These are phyloP conservation scores for Pythium apleroticum DNA, from an alignment of 352 stramenopile genomes.

Conservation along the genomic window DNA sequence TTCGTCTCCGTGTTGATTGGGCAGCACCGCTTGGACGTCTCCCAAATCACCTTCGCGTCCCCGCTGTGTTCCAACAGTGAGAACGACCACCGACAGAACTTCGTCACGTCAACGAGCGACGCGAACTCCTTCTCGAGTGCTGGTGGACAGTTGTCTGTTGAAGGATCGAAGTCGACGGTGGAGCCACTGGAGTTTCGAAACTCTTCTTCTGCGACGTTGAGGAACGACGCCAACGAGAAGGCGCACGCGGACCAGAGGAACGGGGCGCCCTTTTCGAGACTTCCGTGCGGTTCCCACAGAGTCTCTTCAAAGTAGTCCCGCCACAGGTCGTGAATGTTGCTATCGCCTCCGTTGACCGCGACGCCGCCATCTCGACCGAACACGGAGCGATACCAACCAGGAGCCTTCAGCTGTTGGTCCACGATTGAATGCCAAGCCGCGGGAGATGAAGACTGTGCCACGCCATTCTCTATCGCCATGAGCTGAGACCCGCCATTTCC, in stretches of 20 bases:
- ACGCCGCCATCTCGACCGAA: constrained; percentile 64
- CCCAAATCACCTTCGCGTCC: constrained; percentile 88
- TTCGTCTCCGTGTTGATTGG: constrained; percentile 86
- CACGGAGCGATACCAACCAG: constrained; percentile 71
- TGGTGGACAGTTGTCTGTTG: constrained; percentile 55
- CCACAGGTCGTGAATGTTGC: constrained; percentile 73
- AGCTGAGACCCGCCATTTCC: neutral
- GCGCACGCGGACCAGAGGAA: constrained; percentile 86
- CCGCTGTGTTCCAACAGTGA: constrained; percentile 80
- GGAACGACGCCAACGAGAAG: constrained; percentile 77
- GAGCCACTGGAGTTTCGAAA: constrained; percentile 22
- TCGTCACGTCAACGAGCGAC: constrained; percentile 72
- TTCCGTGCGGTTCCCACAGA: constrained; percentile 85
- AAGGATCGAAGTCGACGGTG: constrained; percentile 43
- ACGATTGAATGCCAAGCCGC: constrained; percentile 57
- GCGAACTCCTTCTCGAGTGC: constrained; percentile 82
- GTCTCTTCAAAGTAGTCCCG: constrained; percentile 88
- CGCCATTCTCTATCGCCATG: neutral
- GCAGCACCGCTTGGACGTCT: constrained; percentile 83
- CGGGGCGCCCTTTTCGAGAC: constrained; percentile 80
- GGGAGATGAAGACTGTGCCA: constrained; percentile 17
- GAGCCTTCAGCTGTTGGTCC: constrained; percentile 54
- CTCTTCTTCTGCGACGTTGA: constrained; percentile 71
- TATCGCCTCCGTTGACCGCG: constrained; percentile 35
- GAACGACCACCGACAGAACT: constrained; percentile 89